phyloP scores from a whole-genome alignment of 2,329 filamentous ascomycete species.

The Colletotrichum truncatum region DNA sequence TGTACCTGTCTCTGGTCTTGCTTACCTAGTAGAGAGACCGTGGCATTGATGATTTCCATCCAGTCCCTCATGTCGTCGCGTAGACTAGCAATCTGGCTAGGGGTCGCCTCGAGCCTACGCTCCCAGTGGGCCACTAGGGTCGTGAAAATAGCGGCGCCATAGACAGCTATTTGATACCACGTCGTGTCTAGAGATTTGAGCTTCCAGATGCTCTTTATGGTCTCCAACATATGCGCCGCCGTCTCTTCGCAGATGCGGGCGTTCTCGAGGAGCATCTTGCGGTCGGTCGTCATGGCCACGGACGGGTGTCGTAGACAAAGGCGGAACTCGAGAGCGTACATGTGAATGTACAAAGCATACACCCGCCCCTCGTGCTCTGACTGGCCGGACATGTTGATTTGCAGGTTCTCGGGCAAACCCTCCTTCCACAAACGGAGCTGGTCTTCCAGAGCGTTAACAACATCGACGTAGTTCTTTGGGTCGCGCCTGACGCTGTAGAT shows the following conservation, averaged over 20 bases:
- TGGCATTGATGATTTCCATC: constrained; percentile 74
- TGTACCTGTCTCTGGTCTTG: neutral
- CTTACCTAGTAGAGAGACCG: constrained; percentile 73
- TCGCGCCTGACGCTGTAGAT: constrained; percentile 77
- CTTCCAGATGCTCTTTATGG: constrained; percentile 66
- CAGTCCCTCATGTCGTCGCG: constrained; percentile 75
- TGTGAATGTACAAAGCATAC: constrained; percentile 63
- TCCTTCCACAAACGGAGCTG: constrained; percentile 71
- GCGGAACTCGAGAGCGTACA: constrained; percentile 65
- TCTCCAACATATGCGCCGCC: constrained; percentile 69
- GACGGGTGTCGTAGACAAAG: constrained; percentile 71
- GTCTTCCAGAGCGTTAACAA: constrained; percentile 72
- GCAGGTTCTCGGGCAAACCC: constrained; percentile 69
- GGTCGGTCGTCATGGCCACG: constrained; percentile 63
- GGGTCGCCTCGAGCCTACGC: constrained; percentile 67
- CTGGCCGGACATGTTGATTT: constrained; percentile 46
- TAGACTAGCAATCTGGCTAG: constrained; percentile 67
- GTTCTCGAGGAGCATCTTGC: constrained; percentile 67
- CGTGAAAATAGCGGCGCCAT: constrained; percentile 78
- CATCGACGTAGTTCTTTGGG: constrained; percentile 68
- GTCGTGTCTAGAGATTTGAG: constrained; percentile 79
- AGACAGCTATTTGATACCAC: constrained; percentile 79
- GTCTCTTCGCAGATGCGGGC: constrained; percentile 73
- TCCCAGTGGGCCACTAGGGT: constrained; percentile 76
- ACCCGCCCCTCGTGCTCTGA: constrained; percentile 52